Evolutionary conservation across 371 early-diverging fungal genomes (phyloP).

Genomic region (Entomophthora muscae): DNA sequence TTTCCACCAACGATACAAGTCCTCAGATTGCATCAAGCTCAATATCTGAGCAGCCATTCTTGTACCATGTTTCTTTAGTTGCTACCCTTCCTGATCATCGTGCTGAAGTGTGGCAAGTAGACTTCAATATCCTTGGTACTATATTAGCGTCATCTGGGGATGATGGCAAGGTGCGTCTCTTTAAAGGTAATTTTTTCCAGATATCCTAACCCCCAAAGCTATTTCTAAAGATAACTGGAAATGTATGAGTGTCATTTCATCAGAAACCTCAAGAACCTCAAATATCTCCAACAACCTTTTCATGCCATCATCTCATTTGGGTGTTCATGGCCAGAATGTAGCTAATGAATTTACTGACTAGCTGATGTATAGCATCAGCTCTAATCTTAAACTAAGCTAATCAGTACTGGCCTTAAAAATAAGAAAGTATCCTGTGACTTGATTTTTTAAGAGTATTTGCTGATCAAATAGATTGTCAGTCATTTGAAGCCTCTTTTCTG

Average conservation of each 20-base stretch:
- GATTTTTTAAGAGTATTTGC: too few species aligned
- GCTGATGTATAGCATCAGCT: too few species aligned
- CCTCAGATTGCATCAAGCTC: conserved; percentile 20
- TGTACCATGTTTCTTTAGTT: conserved; percentile 28
- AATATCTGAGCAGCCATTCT: background rate
- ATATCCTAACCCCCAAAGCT: background rate
- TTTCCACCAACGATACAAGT: background rate
- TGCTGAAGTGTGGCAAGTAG: conserved; percentile 67
- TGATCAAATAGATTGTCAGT: too few species aligned
- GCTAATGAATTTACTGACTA: background rate
- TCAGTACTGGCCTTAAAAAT: too few species aligned
- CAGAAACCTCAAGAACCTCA: background rate
- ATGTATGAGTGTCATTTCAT: background rate
- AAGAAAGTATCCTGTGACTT: too few species aligned
- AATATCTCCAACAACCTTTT: background rate
- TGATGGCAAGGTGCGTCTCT: conserved; percentile 77
- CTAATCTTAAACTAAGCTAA: too few species aligned
- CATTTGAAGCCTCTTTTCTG: too few species aligned
- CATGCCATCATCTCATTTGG: background rate
- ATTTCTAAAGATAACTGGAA: background rate
- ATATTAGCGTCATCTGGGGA: conserved; percentile 76
- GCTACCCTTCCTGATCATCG: conserved; percentile 48
- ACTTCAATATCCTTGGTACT: conserved; percentile 90
- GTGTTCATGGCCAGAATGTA: background rate
- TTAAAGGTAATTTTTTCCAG: conserved; percentile 33